Base-by-base conservation (phyloP, 164 flowering plant species). In the Piper longum region DNA sequence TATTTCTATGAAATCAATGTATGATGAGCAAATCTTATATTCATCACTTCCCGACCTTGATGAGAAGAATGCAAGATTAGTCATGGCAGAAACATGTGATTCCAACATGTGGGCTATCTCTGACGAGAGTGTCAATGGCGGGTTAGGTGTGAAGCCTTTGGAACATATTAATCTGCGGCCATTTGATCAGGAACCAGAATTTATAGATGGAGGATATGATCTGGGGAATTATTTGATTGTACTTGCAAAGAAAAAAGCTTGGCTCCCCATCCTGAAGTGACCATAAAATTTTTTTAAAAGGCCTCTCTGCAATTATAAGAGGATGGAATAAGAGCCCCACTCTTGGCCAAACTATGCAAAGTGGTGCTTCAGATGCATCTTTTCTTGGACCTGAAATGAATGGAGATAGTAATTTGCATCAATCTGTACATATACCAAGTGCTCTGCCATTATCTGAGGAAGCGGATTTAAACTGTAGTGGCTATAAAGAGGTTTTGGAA, bases 361-460 rank as follows among this genome's bases (percentile, higher is more conserved):
- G 65, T 16, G 64, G 81, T 40, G 63, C 62, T 57, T 63, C 95
- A 3, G 79, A 85, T 79, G 77, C 80, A 26, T 80, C 90, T 1
- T 93, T 90, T 74, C 76, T 88, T 45, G 89, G 80, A 43, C 79
- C 88, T 59, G 90, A 71, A 43, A 84, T 82, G 75, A 84, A 88
- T 76, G 96, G 95, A 16, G 97, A 89, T 59, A 82, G 82, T 14
- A 64, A 75, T 57, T 74, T 88, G 80, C 81, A 86, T 65, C 66
- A 93, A 7, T 86, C 96, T 1, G 97, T 88, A 44, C 84, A 83
- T 71, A 83, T 81, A 51, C 97, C 98, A 3, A 91, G 98, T 79
- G 98, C 98, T 0, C 98, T 96, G 2, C 98, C 98, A 17, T 82
- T 92, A 70, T 71, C 86, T 19, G 88, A 82, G 73, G 83, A 79